Percentiles rank a stretch among this genome's conserved stretches.
Conservation (phyloP, 768 basidiomycete genomes). For the Collybia nuda region DNA sequence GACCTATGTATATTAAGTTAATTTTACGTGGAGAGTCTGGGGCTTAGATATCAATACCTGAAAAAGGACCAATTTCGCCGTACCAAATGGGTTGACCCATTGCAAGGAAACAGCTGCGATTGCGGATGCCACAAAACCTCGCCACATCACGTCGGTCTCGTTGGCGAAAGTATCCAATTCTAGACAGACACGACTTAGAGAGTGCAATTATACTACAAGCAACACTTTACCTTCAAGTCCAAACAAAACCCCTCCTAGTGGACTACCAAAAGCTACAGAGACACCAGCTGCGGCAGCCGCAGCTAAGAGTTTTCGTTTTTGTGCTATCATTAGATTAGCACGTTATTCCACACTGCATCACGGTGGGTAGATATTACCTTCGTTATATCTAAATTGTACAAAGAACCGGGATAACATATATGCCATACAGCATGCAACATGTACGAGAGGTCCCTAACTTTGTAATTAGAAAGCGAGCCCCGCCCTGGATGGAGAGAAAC, state of each 20-base stretch:
- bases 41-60: conserved; percentile 41
- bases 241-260: conserved; percentile 83
- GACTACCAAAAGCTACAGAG: conserved; percentile 87
- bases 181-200: conserved; percentile 12
- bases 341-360: background rate
- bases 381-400: conserved; percentile 71
- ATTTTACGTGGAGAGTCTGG: background rate
- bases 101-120: conserved; percentile 85
- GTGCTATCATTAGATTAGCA: conserved; percentile 38
- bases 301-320: conserved; percentile 78
- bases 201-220: background rate
- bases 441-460: conserved; percentile 74
- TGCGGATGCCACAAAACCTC: conserved; percentile 87
- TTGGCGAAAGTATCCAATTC: conserved; percentile 69
- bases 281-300: conserved; percentile 87
- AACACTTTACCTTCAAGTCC: conserved; percentile 62
- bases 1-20: conserved; percentile 33
- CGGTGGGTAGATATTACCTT: conserved; percentile 44
- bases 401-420: conserved; percentile 68
- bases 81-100: conserved; percentile 84
- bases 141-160: conserved; percentile 79
- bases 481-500: conserved; percentile 15
- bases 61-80: conserved; percentile 80
- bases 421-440: conserved; percentile 82
- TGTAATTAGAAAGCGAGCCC: conserved; percentile 1